These are phyloP conservation scores for Athelia sp. DNA, from an alignment of 1,284 basidiomycete species.

Conservation along the genomic window DNA sequence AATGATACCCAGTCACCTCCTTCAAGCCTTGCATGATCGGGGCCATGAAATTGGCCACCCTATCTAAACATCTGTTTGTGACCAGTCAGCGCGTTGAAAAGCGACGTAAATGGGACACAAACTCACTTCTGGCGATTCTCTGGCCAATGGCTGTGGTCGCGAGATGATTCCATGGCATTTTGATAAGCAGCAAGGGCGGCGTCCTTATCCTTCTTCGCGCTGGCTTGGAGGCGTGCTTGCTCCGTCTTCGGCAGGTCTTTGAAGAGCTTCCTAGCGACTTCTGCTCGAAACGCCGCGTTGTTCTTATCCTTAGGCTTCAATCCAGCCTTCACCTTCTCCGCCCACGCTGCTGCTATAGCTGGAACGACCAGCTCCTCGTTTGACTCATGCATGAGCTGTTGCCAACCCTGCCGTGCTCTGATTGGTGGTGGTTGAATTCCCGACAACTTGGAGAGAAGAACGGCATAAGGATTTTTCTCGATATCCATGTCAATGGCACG, in stretches of 20 bases:
- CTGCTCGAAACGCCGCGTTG: slow-evolving; percentile 5
- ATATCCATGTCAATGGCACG: not conserved
- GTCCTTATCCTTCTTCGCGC: slow-evolving; percentile 6
- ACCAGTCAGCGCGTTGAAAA: not conserved
- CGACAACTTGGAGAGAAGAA: slow-evolving; percentile 5
- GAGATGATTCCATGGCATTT: slow-evolving; percentile 4
- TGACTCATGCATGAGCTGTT: not conserved
- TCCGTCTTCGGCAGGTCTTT: slow-evolving; percentile 2
- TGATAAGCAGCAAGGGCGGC: not conserved
- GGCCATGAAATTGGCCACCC: not conserved
- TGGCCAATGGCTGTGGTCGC: not conserved
- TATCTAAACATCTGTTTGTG: not conserved
- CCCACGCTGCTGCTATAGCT: not conserved
- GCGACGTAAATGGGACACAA: not conserved
- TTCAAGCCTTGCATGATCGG: not conserved
- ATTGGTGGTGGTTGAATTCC: slow-evolving; percentile 1
- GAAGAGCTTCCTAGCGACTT: slow-evolving; percentile 5
- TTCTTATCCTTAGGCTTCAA: not conserved
- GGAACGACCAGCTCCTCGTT: not conserved
- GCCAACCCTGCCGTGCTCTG: slow-evolving; percentile 6
- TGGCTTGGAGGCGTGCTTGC: slow-evolving; percentile 3
- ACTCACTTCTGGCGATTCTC: slow-evolving; percentile 8
- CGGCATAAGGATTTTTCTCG: slow-evolving; percentile 6
- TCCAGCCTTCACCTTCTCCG: not conserved
- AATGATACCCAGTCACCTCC: not conserved